Conservation (phyloP, 331 rosid genomes). For the Pyrus hybrid region DNA sequence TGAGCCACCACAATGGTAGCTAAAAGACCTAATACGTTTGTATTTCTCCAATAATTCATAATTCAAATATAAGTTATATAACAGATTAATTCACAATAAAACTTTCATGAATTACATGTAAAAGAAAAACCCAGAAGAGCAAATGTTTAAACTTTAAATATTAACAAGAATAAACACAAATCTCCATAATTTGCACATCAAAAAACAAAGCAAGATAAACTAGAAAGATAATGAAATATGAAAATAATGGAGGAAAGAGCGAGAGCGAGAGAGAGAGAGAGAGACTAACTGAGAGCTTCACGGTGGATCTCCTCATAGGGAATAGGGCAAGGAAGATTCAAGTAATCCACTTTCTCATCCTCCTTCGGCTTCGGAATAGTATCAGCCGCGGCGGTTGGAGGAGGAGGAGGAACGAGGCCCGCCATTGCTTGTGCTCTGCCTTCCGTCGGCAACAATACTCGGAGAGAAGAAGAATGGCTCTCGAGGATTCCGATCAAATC, state of each 20-base stretch:
- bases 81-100: neutral
- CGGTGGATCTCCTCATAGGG: conserved; percentile 96
- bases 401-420: conserved; percentile 4
- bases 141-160: neutral
- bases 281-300: conserved; percentile 77
- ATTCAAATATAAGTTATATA: neutral
- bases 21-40: neutral
- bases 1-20: neutral
- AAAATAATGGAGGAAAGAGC: neutral
- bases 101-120: no score
- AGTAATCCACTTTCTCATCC: conserved; percentile 58
- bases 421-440: conserved; percentile 2
- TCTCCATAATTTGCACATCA: neutral
- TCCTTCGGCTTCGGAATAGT: conserved; percentile 18
- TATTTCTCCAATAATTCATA: neutral
- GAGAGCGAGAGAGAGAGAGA: neutral
- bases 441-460: neutral
- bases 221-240: neutral
- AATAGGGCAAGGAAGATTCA: conserved; percentile 83
- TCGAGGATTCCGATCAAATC: neutral
- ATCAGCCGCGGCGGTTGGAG: conserved; percentile 1
- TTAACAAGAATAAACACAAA: neutral
- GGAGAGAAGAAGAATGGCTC: neutral
- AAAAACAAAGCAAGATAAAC: neutral
- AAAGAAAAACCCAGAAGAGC: neutral